A percentile compares a stretch with the other conserved stretches of the same genome.
Evolutionary conservation across 164 flowering plant genomes (phyloP).

Genomic region (Dillenia turbinata): DNA sequence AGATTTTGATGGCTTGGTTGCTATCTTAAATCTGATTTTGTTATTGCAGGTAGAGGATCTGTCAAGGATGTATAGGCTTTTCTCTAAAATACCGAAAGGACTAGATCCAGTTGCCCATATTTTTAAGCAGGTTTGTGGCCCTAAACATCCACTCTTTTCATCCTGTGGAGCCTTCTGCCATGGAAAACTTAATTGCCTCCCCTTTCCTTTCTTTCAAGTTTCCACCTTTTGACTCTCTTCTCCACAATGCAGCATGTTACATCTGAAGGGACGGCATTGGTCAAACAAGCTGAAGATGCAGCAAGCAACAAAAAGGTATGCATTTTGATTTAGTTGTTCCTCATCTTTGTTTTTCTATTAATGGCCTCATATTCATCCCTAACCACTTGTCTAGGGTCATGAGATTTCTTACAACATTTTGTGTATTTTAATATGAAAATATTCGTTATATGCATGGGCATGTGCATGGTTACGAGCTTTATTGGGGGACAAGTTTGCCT

Average conservation of each 20-base stretch:
- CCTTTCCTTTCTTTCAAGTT: background rate
- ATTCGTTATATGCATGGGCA: too few species aligned
- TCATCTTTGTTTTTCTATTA: background rate
- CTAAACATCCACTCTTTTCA: too few species aligned
- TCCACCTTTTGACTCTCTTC: background rate
- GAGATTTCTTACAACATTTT: too few species aligned
- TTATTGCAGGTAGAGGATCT: constrained; percentile 60
- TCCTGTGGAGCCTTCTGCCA: too few species aligned
- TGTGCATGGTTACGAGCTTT: too few species aligned
- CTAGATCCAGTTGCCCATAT: constrained; percentile 76
- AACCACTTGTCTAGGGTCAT: too few species aligned
- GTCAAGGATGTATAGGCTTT: constrained; percentile 91
- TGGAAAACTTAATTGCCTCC: background rate
- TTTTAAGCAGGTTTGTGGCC: constrained; percentile 71
- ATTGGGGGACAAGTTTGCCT: too few species aligned
- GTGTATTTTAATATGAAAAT: too few species aligned
- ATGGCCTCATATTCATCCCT: too few species aligned
- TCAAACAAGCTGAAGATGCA: constrained; percentile 96
- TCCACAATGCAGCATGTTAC: constrained; percentile 73
- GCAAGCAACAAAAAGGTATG: constrained; percentile 83
- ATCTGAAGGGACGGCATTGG: constrained; percentile 88
- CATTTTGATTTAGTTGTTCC: constrained; percentile 1
- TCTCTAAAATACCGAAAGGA: constrained; percentile 63
- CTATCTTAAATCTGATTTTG: background rate
- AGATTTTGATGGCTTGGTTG: background rate